Conservation (phyloP, 805 yeast genomes). For the Kazachstania psychrophila region DNA sequence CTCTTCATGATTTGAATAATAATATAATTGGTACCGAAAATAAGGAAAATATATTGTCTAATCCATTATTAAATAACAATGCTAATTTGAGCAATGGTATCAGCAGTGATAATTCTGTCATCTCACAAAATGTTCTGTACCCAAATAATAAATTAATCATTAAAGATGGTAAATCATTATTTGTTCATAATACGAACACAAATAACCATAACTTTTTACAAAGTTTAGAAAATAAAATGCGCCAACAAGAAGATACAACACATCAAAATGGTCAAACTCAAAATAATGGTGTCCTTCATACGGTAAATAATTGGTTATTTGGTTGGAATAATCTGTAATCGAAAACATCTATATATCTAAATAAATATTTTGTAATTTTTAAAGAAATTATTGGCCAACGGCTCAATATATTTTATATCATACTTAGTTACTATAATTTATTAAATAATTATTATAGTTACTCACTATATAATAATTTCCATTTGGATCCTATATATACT, state of each 20-base stretch:
- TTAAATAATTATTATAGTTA: neutral
- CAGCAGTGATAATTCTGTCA: neutral
- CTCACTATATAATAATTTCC: conserved; percentile 1
- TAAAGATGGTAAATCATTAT: conserved; percentile 37
- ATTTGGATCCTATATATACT: conserved; percentile 8
- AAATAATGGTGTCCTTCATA: conserved; percentile 19
- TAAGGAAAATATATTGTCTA: neutral
- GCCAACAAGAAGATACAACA: conserved; percentile 18
- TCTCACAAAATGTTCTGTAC: conserved; percentile 5
- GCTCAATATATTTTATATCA: no score
- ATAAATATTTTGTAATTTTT: no score
- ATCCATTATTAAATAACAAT: neutral
- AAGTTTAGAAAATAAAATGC: conserved; percentile 24
- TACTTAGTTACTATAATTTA: no score
- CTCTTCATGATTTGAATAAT: neutral
- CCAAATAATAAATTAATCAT: conserved; percentile 29
- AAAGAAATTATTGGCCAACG: no score
- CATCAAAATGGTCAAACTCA: conserved; percentile 7
- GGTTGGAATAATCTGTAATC: conserved; percentile 44
- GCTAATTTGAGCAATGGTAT: neutral
- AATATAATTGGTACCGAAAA: neutral
- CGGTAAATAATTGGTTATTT: conserved; percentile 41
- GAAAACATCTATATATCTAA: neutral
- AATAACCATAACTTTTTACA: conserved; percentile 21
- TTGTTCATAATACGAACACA: conserved; percentile 22